Evolutionary conservation across 106 monocot genomes (phyloP).

Genomic region (Allium sativum): DNA sequence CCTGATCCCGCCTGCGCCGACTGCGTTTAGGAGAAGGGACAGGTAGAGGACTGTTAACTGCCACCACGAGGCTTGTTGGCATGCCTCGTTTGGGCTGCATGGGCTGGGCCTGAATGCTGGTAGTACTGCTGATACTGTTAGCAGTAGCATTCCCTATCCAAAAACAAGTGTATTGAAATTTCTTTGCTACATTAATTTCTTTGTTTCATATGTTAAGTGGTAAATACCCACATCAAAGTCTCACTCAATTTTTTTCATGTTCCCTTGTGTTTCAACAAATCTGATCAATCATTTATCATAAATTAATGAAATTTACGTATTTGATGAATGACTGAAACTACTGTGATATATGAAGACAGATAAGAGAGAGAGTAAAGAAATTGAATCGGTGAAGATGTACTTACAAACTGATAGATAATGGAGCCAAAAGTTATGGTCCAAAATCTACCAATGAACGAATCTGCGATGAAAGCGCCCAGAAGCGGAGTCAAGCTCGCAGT

Average conservation of each 20-base stretch:
- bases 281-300: too few relatives aligned
- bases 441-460: slow-evolving; percentile 69
- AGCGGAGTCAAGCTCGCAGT: slow-evolving; percentile 70
- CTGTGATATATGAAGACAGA: too few relatives aligned
- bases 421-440: slow-evolving; percentile 60
- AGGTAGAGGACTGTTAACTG: slow-evolving; percentile 37
- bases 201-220: too few relatives aligned
- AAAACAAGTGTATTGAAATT: neutral
- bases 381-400: neutral
- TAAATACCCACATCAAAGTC: too few relatives aligned
- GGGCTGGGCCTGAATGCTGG: slow-evolving; percentile 45
- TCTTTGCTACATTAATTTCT: neutral
- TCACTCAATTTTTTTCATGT: too few relatives aligned
- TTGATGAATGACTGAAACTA: too few relatives aligned
- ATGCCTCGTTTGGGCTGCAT: slow-evolving; percentile 21
- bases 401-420: slow-evolving; percentile 61
- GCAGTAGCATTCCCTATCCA: slow-evolving; percentile 51
- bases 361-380: too few relatives aligned
- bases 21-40: slow-evolving; percentile 34
- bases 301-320: too few relatives aligned
- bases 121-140: slow-evolving; percentile 54
- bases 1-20: slow-evolving; percentile 51
- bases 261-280: too few relatives aligned
- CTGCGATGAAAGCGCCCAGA: slow-evolving; percentile 80
- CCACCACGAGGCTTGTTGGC: slow-evolving; percentile 43